Evolutionary conservation across 345 rosid species (phyloP), one percentile per base, ranked within the genome.

Genomic region (Salix dunnii): DNA sequence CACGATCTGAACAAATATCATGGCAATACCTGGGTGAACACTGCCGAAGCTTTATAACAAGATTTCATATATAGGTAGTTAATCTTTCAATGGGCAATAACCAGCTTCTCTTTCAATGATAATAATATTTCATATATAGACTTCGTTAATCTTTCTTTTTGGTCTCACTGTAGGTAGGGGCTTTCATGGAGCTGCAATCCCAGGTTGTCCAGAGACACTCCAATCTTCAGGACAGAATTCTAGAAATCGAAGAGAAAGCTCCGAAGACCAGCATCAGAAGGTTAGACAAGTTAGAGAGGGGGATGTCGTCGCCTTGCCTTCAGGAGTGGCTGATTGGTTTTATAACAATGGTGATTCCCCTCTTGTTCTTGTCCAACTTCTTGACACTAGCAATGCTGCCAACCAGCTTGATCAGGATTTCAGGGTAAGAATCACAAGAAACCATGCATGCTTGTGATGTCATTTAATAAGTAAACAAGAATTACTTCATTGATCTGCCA

Each of bases 381-480:
- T 78, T 4, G 82, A 85, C 74, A 62, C 83, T 60, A 76, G 80
- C 81, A 84, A 80, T 36, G 18, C 27, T 7, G 74, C 27, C 38
- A 88, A 88, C 80, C 89, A 88, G 81, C 89, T 85, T 33, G 89
- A 85, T 43, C 72, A 78, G 49, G 75, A 49, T 70, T 65, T 79
- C 42, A 76, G 87, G 80, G 89, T 85, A 84, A 65, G 67, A 1
- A 61, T 65, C 23, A 13, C 55, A 20, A 5, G 2, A 51, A 51
- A 0, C 6, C 58, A 17, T 17, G n/a, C 58, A 17, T 17, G n/a
- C n/a, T 1, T 18, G 58, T 2, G 23, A 51, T 51, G 7, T 51
- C 58, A 51, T 51, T 1, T 17, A 51, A 51, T 6, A 51, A 51
- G 58, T 7, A 17, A 51, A 18, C 58, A 6, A 49, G 8, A 2